Base-by-base conservation (phyloP, 805 yeast genomes). In the Ogataea corticis region DNA sequence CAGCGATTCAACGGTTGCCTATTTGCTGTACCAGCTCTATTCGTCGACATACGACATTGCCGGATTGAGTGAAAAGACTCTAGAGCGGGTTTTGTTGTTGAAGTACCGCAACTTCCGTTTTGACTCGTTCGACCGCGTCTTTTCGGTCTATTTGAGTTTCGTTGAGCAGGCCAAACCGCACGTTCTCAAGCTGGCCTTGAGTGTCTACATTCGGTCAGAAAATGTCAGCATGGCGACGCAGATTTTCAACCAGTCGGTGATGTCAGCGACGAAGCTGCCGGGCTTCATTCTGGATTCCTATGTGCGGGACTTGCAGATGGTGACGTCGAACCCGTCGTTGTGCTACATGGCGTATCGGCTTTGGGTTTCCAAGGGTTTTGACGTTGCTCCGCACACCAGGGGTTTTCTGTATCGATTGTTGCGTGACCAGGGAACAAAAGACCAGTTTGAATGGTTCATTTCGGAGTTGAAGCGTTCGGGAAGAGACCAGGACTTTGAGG, bases 181-280 rank as follows among this genome's bases (percentile, higher is more conserved):
- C n/a, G 35, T 54, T 17, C 44, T 63, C 19, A 42, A 36, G 12
- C 33, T 41, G 17, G 64, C 68, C 4, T 46, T 63, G 33, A 51
- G 52, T 31, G 55, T 58, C 11, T 60, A 59, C 47, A 30, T 62
- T 4, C 49, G 55, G 32, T 49, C 59, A 7, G 64, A 56, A 29
- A 57, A 59, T 38, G 50, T 61, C 12, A 48, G 50, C 23, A 47
- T 52, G 45, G 66, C 68, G 7, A 51, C 52, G 2, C 63, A 59
- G 48, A 37, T 63, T 9, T 64, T 62, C 42, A 59, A 57, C 31
- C 63, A 57, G 39, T 51, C 57, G n/a, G 63, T 62, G 2, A 47
- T 59, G 54, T 39, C 63, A 2, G 49, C 52, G 5, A 45, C 52
- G 9, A 23, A 29, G 14, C 39, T 57, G 18, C 53, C 60, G 1